Evolutionary conservation across 495 filamentous ascomycete species (phyloP).

Genomic region (Choiromyces venosus): DNA sequence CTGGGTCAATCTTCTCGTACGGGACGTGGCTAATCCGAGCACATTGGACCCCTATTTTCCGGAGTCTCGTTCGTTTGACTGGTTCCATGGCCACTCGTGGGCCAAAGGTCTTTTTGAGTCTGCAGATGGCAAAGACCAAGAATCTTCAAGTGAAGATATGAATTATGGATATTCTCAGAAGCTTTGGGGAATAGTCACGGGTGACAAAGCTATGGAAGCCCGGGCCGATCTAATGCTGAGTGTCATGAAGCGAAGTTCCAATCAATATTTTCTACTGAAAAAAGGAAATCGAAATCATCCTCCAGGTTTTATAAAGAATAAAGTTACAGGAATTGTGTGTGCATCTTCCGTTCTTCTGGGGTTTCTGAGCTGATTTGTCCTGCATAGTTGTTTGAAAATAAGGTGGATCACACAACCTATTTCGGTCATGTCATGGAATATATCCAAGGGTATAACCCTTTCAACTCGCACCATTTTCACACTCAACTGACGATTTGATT

Average conservation of each 20-base stretch:
- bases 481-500: background rate
- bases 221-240: conserved; percentile 50
- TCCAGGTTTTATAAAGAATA: conserved; percentile 69
- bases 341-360: no score
- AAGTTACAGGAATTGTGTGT: conserved; percentile 69
- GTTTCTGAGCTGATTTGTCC: conserved; percentile 5
- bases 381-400: conserved; percentile 77
- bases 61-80: conserved; percentile 81
- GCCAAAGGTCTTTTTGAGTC: conserved; percentile 90
- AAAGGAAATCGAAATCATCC: conserved; percentile 70
- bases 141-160: conserved; percentile 85
- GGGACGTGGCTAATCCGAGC: conserved; percentile 73
- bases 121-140: conserved; percentile 87
- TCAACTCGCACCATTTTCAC: background rate
- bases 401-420: conserved; percentile 90
- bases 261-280: conserved; percentile 76
- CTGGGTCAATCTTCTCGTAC: conserved; percentile 65
- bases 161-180: conserved; percentile 85
- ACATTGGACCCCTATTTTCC: conserved; percentile 70
- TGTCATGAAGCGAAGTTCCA: conserved; percentile 75
- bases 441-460: conserved; percentile 59
- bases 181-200: conserved; percentile 79
- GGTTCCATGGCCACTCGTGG: conserved; percentile 94
- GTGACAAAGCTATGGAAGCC: conserved; percentile 75
- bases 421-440: conserved; percentile 77